phyloP scores from a whole-genome alignment of 2,329 filamentous ascomycete species.

The Colletotrichum sp. region DNA sequence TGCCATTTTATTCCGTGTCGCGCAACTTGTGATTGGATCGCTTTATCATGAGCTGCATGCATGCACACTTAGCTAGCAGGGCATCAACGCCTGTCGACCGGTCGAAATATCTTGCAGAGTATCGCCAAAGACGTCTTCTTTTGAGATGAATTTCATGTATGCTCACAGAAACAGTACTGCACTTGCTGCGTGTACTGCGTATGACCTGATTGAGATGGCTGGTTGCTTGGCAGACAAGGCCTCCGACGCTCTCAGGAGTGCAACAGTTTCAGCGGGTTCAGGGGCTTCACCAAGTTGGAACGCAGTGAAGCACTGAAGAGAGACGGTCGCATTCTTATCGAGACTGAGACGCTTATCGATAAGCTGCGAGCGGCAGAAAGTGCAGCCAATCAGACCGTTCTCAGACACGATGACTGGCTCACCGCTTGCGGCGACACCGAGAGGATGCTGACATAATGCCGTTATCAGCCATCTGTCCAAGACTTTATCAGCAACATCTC shows the following conservation, averaged over 20 bases:
- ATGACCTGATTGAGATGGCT: background rate
- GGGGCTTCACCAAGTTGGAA: background rate
- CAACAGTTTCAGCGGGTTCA: background rate
- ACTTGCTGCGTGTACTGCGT: background rate
- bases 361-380: background rate
- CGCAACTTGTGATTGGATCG: background rate
- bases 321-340: background rate
- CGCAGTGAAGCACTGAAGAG: background rate
- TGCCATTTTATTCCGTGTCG: background rate
- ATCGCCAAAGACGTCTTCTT: background rate
- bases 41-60: background rate
- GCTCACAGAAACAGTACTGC: rapidly evolving
- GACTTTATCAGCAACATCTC: background rate
- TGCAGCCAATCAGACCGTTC: background rate
- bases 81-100: background rate
- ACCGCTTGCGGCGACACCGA: background rate
- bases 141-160: background rate
- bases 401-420: background rate
- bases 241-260: background rate
- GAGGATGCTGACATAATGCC: background rate
- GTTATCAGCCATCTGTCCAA: background rate
- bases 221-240: background rate
- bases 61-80: background rate
- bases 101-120: background rate
- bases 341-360: background rate